Conservation (phyloP, 1,284 basidiomycete genomes). For the Pseudozyma sp. region DNA sequence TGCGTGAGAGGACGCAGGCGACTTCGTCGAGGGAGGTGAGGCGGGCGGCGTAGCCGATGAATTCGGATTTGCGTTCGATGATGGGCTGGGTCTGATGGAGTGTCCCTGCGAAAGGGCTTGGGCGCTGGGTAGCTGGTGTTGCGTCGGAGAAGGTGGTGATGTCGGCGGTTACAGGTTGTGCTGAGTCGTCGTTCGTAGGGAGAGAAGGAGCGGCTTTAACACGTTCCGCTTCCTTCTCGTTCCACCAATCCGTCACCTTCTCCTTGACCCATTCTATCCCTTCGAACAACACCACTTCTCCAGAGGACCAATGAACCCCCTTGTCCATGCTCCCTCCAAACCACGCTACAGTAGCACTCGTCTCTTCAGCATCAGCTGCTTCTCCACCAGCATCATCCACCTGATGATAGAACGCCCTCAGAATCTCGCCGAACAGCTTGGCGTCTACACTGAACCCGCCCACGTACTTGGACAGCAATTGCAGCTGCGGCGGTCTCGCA, state of each 20-base stretch:
- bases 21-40: slow-evolving; percentile 62
- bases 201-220: not conserved
- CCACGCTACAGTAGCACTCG: slow-evolving; percentile 7
- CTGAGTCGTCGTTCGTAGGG: not conserved
- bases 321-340: slow-evolving; percentile 23
- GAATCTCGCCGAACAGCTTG: slow-evolving; percentile 61
- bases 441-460: slow-evolving; percentile 61
- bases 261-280: slow-evolving; percentile 67
- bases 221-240: slow-evolving; percentile 20
- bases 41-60: slow-evolving; percentile 65
- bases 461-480: slow-evolving; percentile 61
- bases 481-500: slow-evolving; percentile 58
- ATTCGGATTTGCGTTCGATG: slow-evolving; percentile 67
- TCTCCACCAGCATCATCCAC: slow-evolving; percentile 2
- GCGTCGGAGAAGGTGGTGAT: slow-evolving; percentile 10
- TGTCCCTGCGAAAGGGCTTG: slow-evolving; percentile 10
- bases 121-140: not conserved
- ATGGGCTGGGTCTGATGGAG: slow-evolving; percentile 60
- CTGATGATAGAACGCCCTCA: slow-evolving; percentile 58
- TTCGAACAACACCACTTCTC: slow-evolving; percentile 66
- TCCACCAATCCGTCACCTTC: slow-evolving; percentile 56
- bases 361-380: slow-evolving; percentile 17
- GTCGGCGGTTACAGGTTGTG: not conserved
- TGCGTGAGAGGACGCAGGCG: slow-evolving; percentile 46
- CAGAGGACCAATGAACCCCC: slow-evolving; percentile 49